These are phyloP conservation scores for Tarenaya hassleriana DNA, from an alignment of 345 rosid genomes.

Conservation along the genomic window DNA sequence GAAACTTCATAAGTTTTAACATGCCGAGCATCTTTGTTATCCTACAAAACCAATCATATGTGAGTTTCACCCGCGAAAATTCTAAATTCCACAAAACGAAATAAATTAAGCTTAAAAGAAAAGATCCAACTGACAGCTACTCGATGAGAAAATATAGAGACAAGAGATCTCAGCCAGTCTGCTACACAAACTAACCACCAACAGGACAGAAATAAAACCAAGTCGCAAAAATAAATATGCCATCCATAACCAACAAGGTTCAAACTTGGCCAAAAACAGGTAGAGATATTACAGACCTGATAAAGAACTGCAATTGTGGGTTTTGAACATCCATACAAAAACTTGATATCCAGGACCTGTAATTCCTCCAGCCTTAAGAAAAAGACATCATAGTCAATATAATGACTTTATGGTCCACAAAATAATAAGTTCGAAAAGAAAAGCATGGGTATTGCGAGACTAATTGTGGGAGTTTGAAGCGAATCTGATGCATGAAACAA, in stretches of 20 bases:
- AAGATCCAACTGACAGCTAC: background rate
- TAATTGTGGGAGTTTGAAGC: background rate
- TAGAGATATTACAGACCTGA: constrained; percentile 43
- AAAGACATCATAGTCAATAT: constrained; percentile 14
- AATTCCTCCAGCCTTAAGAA: constrained; percentile 87
- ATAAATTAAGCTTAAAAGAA: constrained; percentile 6
- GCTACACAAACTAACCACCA: no score
- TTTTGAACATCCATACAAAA: constrained; percentile 78
- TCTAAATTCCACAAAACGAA: constrained; percentile 8
- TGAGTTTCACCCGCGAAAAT: constrained; percentile 10
- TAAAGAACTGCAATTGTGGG: constrained; percentile 93
- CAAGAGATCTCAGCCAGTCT: no score
- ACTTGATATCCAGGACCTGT: constrained; percentile 93
- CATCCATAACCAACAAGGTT: no score
- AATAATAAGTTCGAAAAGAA: constrained; percentile 8
- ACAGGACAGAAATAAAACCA: no score
- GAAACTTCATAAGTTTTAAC: constrained; percentile 94
- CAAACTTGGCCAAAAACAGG: no score
- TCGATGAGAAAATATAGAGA: constrained; percentile 9
- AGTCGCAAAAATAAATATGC: constrained; percentile 1
- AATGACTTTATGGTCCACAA: background rate
- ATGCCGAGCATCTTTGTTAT: constrained; percentile 97
- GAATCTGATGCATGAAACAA: constrained; percentile 17
- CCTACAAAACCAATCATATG: constrained; percentile 40
- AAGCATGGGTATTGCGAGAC: background rate